Evolutionary conservation across 2,329 filamentous ascomycete genomes (phyloP).

Genomic region (Pseudogymnoascus sp.): DNA sequence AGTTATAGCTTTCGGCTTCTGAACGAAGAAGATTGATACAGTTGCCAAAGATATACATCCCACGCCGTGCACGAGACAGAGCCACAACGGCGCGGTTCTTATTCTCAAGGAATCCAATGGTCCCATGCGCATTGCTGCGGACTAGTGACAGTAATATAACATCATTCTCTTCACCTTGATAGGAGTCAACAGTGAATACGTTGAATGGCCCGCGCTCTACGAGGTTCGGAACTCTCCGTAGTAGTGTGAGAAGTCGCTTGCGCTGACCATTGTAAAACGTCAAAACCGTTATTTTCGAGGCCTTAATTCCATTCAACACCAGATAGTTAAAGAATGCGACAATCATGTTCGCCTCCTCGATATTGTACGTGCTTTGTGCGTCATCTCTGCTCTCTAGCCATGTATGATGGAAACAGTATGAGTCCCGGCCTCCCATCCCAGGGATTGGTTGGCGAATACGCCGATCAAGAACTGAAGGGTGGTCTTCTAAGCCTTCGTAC

Average conservation of each 20-base stretch:
- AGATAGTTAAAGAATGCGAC: slow-evolving; percentile 66
- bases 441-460: slow-evolving; percentile 48
- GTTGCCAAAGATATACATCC: slow-evolving; percentile 83
- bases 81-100: slow-evolving; percentile 52
- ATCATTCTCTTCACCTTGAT: slow-evolving; percentile 87
- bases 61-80: slow-evolving; percentile 62
- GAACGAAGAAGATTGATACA: slow-evolving; percentile 37
- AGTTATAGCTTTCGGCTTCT: slow-evolving; percentile 17
- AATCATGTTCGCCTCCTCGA: slow-evolving; percentile 68
- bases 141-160: slow-evolving; percentile 75
- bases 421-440: slow-evolving; percentile 55
- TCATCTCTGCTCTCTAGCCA: slow-evolving; percentile 59
- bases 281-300: slow-evolving; percentile 64
- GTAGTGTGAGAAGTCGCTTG: slow-evolving; percentile 48
- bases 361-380: slow-evolving; percentile 61
- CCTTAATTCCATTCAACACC: slow-evolving; percentile 53
- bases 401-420: slow-evolving; percentile 56
- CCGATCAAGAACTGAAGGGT: slow-evolving; percentile 44
- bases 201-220: slow-evolving; percentile 33
- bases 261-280: slow-evolving; percentile 86
- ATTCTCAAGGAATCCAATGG: slow-evolving; percentile 68
- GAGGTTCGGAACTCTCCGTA: slow-evolving; percentile 38
- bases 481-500: slow-evolving; percentile 52
- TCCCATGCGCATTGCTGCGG: slow-evolving; percentile 51
- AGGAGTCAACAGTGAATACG: slow-evolving; percentile 78